Percentiles rank a stretch among this genome's conserved stretches.
Evolutionary conservation across 2,329 filamentous ascomycete species (phyloP).

Genomic region (Xylaria digitata): DNA sequence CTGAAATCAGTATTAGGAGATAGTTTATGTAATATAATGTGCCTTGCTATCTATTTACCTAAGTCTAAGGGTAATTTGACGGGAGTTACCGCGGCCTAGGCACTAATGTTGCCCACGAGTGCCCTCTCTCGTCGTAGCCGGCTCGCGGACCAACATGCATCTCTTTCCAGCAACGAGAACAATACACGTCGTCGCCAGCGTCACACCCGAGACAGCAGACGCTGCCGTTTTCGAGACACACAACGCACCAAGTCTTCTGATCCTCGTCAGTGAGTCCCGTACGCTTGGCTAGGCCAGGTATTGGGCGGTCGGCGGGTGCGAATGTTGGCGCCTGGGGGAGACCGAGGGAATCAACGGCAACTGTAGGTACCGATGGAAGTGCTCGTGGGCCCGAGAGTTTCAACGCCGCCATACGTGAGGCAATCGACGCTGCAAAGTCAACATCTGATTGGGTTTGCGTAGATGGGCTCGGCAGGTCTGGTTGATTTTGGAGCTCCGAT

Average conservation of each 20-base stretch:
- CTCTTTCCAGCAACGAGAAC: slow-evolving; percentile 81
- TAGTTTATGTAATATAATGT: not conserved
- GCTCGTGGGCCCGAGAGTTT: slow-evolving; percentile 47
- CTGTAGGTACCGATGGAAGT: slow-evolving; percentile 47
- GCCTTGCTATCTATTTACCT: slow-evolving; percentile 1
- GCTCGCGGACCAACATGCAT: slow-evolving; percentile 78
- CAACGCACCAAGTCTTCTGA: slow-evolving; percentile 80
- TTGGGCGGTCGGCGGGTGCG: slow-evolving; percentile 56
- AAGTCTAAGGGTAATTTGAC: not conserved
- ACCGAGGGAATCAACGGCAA: slow-evolving; percentile 52
- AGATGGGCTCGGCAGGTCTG: slow-evolving; percentile 30
- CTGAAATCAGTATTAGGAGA: not conserved
- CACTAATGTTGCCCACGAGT: slow-evolving; percentile 72
- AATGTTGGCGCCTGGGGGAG: slow-evolving; percentile 64
- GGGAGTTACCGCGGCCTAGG: slow-evolving; percentile 21
- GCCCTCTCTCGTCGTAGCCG: slow-evolving; percentile 75
- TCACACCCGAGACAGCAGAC: slow-evolving; percentile 79
- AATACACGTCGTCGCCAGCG: slow-evolving; percentile 72
- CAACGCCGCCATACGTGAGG: slow-evolving; percentile 64
- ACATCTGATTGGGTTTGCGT: slow-evolving; percentile 42
- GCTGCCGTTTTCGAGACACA: slow-evolving; percentile 82
- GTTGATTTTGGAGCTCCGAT: slow-evolving; percentile 54
- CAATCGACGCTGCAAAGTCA: slow-evolving; percentile 60
- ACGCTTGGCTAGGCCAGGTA: slow-evolving; percentile 54
- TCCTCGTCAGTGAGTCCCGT: slow-evolving; percentile 74